Conservation (phyloP, 129 eudicot genomes). For the Chrysanthemum seticuspe region DNA sequence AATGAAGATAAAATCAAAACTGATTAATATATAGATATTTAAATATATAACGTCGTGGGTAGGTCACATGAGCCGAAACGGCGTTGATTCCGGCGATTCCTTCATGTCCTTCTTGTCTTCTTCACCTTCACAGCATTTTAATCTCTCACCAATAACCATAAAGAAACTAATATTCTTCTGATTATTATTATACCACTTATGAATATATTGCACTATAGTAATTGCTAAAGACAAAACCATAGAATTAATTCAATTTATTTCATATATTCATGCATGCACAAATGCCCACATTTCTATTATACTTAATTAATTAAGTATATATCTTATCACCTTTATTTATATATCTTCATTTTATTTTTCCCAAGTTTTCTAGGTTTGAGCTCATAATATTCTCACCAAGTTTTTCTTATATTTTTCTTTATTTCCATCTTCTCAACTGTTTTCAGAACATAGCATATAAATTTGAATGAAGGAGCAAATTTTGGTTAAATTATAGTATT, state of each 20-base stretch:
- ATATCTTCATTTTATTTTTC: not conserved
- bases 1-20: too few species aligned
- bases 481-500: too few species aligned
- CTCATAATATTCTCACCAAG: not conserved
- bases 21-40: not conserved
- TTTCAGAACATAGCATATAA: not conserved
- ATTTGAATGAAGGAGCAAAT: too few species aligned
- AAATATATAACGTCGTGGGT: conserved; percentile 30
- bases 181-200: conserved; percentile 32
- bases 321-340: not conserved
- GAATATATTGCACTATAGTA: conserved; percentile 17
- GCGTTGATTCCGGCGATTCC: conserved; percentile 78
- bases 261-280: conserved; percentile 29
- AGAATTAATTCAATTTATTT: conserved; percentile 26
- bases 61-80: conserved; percentile 64
- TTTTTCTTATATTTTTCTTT: not conserved
- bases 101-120: conserved; percentile 62
- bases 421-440: not conserved
- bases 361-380: not conserved
- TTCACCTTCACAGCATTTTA: conserved; percentile 25
- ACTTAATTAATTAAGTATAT: not conserved
- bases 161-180: conserved; percentile 52
- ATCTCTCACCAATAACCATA: conserved; percentile 35
- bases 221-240: conserved; percentile 34
- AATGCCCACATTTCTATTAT: conserved; percentile 23